Conservation (phyloP, 2,329 filamentous ascomycete genomes). For the Pyrenophora seminiperda region DNA sequence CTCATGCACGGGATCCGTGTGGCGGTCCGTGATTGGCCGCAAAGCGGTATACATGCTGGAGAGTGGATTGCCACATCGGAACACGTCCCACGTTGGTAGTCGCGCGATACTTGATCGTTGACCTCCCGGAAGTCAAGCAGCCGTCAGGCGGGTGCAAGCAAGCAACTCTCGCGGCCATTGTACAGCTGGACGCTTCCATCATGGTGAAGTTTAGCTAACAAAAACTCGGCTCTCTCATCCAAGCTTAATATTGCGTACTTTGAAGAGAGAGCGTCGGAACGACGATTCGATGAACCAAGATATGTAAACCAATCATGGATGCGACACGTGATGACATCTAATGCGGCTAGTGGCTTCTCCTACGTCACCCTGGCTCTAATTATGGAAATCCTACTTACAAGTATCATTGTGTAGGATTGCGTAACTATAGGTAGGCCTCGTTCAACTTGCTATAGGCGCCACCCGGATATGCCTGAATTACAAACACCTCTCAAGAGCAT, state of each 20-base stretch:
- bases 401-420: not conserved
- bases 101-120: not conserved
- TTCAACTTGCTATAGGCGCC: not conserved
- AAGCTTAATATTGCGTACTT: no score
- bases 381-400: not conserved
- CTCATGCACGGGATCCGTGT: slow-evolving; percentile 7
- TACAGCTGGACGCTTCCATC: no score
- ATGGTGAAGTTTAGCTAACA: no score
- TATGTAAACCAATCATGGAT: no score
- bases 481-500: slow-evolving; percentile 37
- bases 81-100: slow-evolving; percentile 1
- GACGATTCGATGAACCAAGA: no score
- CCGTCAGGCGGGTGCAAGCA: no score
- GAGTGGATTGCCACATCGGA: slow-evolving; percentile 8
- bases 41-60: slow-evolving; percentile 1
- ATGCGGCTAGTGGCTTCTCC: slow-evolving; percentile 12
- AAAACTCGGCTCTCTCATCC: no score
- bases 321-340: not conserved
- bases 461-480: slow-evolving; percentile 12
- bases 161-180: no score
- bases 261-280: no score
- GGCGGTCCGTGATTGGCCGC: slow-evolving; percentile 12
- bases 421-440: not conserved
- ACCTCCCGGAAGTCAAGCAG: no score
- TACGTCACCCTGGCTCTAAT: slow-evolving; percentile 12